Evolutionary conservation across 192 early-diverging fungal species (phyloP).

Genomic region (Endogone sp.): DNA sequence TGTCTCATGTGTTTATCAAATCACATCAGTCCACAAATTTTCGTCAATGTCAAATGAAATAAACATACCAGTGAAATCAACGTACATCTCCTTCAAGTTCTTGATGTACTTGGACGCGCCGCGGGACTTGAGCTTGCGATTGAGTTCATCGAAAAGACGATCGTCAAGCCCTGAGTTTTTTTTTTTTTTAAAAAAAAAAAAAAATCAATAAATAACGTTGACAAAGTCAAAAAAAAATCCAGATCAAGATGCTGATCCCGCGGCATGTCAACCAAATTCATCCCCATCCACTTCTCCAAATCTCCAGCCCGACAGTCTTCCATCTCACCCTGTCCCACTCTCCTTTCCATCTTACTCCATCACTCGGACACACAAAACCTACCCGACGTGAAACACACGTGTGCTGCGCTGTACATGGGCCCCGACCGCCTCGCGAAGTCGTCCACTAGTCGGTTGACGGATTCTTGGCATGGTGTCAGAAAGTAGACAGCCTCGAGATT

Average conservation of each 20-base stretch:
- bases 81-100: constrained; percentile 69
- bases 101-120: constrained; percentile 55
- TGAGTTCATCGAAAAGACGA: constrained; percentile 51
- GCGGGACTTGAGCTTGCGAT: constrained; percentile 35
- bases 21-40: neutral
- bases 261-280: too few species aligned
- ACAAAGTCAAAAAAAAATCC: neutral
- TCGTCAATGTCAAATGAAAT: neutral
- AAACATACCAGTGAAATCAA: constrained; percentile 75
- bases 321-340: neutral
- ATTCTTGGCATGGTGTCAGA: constrained; percentile 52
- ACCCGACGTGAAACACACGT: constrained; percentile 58
- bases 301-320: too few species aligned
- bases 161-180: constrained; percentile 55
- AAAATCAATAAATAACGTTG: neutral
- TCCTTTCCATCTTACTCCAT: neutral
- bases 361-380: too few species aligned
- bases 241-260: too few species aligned
- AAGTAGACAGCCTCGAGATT: constrained; percentile 60
- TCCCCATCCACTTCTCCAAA: constrained; percentile 7
- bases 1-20: too few species aligned
- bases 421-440: constrained; percentile 39
- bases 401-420: constrained; percentile 54
- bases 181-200: neutral
- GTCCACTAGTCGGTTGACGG: constrained; percentile 52